Percentiles rank a stretch among this genome's conserved stretches.
These are phyloP conservation scores for Lithocarpus polystachyus DNA, from an alignment of 306 rosid genomes.

Conservation along the genomic window DNA sequence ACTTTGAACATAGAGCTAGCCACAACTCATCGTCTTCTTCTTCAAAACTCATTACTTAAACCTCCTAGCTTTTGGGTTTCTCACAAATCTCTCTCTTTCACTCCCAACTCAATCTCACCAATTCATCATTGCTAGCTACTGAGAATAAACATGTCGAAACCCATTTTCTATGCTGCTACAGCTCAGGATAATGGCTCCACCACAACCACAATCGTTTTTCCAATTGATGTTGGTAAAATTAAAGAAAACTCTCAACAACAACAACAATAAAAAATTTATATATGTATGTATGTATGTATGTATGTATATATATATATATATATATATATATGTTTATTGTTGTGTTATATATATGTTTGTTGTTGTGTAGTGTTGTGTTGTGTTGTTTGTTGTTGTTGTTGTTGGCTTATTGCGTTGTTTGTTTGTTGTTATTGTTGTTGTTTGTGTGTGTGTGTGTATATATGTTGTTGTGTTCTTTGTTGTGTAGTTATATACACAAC, in stretches of 20 bases:
- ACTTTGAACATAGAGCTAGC: slow-evolving; percentile 44
- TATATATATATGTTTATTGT: too few species aligned
- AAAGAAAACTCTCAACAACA: not conserved
- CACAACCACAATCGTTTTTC: slow-evolving; percentile 22
- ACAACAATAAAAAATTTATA: too few species aligned
- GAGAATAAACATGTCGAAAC: slow-evolving; percentile 24
- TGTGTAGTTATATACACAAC: too few species aligned
- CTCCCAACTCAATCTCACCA: slow-evolving; percentile 18
- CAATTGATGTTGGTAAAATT: slow-evolving; percentile 39
- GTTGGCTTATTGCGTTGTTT: too few species aligned
- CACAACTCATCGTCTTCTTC: slow-evolving; percentile 37
- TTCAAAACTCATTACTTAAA: slow-evolving; percentile 27
- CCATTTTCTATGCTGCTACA: slow-evolving; percentile 37
- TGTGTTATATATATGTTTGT: too few species aligned
- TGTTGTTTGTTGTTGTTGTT: too few species aligned
- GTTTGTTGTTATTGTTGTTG: too few species aligned
- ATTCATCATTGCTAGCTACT: slow-evolving; percentile 29
- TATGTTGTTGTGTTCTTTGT: too few species aligned
- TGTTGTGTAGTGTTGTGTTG: too few species aligned
- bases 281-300: too few species aligned
- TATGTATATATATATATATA: too few species aligned
- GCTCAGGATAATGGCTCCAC: slow-evolving; percentile 30
- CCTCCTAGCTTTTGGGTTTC: slow-evolving; percentile 32
- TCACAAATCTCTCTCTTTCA: slow-evolving; percentile 18
- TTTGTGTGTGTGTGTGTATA: too few species aligned